Evolutionary conservation across 2,329 filamentous ascomycete genomes (phyloP).

Genomic region (Aspergillus jensenii): DNA sequence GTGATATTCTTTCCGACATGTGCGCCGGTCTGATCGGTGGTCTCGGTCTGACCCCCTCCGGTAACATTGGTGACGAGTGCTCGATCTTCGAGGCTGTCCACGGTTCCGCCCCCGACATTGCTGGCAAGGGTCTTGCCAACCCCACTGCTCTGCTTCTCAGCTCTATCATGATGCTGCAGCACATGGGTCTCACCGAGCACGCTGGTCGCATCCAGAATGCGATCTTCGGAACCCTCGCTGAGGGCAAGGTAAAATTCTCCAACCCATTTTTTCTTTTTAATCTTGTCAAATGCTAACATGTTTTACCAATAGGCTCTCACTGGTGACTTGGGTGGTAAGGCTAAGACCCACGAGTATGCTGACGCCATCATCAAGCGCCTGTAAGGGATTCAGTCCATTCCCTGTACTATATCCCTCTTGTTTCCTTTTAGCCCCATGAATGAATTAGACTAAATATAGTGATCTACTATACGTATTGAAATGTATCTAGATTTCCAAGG

Average conservation of each 20-base stretch:
- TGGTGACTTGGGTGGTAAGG: constrained; percentile 91
- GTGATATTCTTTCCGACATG: constrained; percentile 99
- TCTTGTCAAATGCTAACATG: constrained; percentile 3
- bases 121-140: constrained; percentile 93
- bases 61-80: constrained; percentile 98
- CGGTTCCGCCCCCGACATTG: constrained; percentile 94
- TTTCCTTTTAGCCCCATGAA: constrained; percentile 35
- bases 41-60: constrained; percentile 93
- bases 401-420: constrained; percentile 39
- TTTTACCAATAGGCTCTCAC: constrained; percentile 64
- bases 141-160: constrained; percentile 92
- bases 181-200: constrained; percentile 88
- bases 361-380: constrained; percentile 78
- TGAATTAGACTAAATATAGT: constrained; percentile 38
- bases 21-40: constrained; percentile 98
- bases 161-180: constrained; percentile 99
- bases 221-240: constrained; percentile 89
- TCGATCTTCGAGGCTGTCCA: constrained; percentile 99
- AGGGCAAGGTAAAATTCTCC: constrained; percentile 73
- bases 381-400: constrained; percentile 33
- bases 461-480: constrained; percentile 36
- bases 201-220: constrained; percentile 88
- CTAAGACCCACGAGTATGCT: constrained; percentile 94
- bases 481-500: constrained; percentile 30
- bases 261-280: no score